Evolutionary conservation across 2,329 filamentous ascomycete species (phyloP), one percentile per base, ranked within the genome.

Genomic region (Neopestalotiopsis sp.): DNA sequence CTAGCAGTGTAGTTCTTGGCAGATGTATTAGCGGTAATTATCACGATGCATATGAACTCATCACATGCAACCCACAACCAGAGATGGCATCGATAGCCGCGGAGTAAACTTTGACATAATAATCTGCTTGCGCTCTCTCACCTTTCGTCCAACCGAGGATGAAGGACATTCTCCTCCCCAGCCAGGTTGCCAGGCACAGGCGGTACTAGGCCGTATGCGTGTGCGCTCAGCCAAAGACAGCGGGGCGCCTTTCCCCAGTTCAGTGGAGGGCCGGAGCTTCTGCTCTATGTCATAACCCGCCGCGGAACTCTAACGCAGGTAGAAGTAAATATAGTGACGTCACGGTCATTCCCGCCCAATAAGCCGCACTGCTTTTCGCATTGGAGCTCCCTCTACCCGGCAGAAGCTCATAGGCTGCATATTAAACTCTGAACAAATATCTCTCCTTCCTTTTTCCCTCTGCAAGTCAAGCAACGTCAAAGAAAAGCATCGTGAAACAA

Each of bases 261-360:
- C 45, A 53, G 45, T 53, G 45, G 45, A 53, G n/a, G n/a, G 45
- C n/a, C 12, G 1, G n/a, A 53, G 45, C 45, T 53, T 38, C 45
- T 53, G 7, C 45, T 17, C 59, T 62, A 34, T 62, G 59, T 40
- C 32, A 40, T 62, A 30, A 30, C 57, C 57, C 28, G 32, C 32
- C 59, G 59, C 32, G 45, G 45, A 53, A 53, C 17, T 53, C 32
- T 20, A 40, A 20, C 34, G 30, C 32, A 62, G 30, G 32, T 28
- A 34, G 9, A 59, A 40, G 34, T 64, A 45, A 17, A 59, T 59
- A 64, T 64, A 64, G 61, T 64, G 61, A 64, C 61, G 61, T 64
- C 61, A 64, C 61, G 38, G 38, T n/a, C n/a, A 63, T 24, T 58
- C n/a, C 61, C 58, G 58, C 45, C 61, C 61, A 64, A 64, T 64